phyloP scores from a whole-genome alignment of 179 eudicot species.

The Actinidia chinensis region DNA sequence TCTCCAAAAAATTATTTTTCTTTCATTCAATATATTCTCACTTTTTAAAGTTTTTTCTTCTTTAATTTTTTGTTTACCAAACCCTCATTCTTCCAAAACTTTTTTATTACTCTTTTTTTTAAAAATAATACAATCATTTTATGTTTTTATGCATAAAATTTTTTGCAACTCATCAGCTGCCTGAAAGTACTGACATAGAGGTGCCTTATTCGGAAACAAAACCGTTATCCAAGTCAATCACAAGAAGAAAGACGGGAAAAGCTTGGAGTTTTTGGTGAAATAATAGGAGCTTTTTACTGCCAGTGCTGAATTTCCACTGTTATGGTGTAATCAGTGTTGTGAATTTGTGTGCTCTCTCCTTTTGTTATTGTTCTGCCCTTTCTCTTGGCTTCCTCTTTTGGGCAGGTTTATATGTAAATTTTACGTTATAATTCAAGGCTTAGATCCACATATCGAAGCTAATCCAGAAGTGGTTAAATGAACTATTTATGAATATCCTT shows the following conservation, averaged over 20 bases:
- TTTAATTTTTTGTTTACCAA: no score
- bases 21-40: no score
- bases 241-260: slow-evolving; percentile 37
- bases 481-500: not conserved
- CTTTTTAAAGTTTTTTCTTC: no score
- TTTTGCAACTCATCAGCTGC: slow-evolving; percentile 23
- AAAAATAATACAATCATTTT: no score
- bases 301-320: slow-evolving; percentile 30
- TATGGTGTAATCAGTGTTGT: slow-evolving; percentile 16
- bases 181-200: slow-evolving; percentile 30
- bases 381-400: slow-evolving; percentile 4
- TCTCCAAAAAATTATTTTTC: no score
- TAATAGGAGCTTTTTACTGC: slow-evolving; percentile 49
- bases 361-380: not conserved
- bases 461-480: not conserved
- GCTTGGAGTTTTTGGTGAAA: slow-evolving; percentile 50
- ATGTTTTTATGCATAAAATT: no score
- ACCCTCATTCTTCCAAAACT: no score
- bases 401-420: not conserved
- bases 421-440: not conserved
- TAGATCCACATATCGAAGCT: not conserved
- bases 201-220: slow-evolving; percentile 32
- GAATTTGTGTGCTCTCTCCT: slow-evolving; percentile 11
- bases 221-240: slow-evolving; percentile 36
- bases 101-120: no score